A percentile compares a stretch with the other conserved stretches of the same genome.
These are phyloP conservation scores for Pistacia integerrima DNA, from an alignment of 345 rosid genomes.

Conservation along the genomic window DNA sequence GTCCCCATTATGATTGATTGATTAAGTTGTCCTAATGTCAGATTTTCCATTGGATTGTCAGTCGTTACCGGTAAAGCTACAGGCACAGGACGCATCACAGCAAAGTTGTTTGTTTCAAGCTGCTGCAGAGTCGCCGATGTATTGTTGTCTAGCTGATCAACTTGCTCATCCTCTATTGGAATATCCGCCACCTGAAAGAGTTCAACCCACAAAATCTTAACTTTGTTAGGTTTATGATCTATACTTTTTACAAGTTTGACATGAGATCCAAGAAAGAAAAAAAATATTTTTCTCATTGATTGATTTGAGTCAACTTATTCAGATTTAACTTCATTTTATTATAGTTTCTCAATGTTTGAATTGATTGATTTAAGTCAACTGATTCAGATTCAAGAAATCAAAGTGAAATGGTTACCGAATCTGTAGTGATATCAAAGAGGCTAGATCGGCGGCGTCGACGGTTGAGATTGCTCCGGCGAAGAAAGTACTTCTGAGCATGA, in stretches of 20 bases:
- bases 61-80: slow-evolving; percentile 30
- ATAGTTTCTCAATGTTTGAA: too few relatives aligned
- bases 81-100: slow-evolving; percentile 44
- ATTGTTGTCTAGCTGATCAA: slow-evolving; percentile 35
- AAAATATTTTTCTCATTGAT: too few relatives aligned
- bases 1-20: slow-evolving; percentile 19
- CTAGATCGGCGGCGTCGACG: slow-evolving; percentile 95
- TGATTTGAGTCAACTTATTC: neutral
- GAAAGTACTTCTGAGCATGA: slow-evolving; percentile 94
- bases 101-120: slow-evolving; percentile 35
- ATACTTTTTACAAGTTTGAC: too few relatives aligned
- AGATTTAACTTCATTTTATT: neutral
- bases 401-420: slow-evolving; percentile 45
- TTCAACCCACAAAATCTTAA: neutral
- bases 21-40: slow-evolving; percentile 24
- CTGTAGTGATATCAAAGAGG: slow-evolving; percentile 87
- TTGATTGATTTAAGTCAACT: neutral
- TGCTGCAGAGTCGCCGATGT: slow-evolving; percentile 26
- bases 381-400: neutral
- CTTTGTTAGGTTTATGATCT: too few relatives aligned
- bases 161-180: slow-evolving; percentile 56
- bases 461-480: slow-evolving; percentile 74
- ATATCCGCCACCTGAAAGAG: slow-evolving; percentile 49
- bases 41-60: slow-evolving; percentile 39
- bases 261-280: neutral